These are phyloP conservation scores for Rosa persica DNA, from an alignment of 306 rosid species.

Conservation along the genomic window DNA sequence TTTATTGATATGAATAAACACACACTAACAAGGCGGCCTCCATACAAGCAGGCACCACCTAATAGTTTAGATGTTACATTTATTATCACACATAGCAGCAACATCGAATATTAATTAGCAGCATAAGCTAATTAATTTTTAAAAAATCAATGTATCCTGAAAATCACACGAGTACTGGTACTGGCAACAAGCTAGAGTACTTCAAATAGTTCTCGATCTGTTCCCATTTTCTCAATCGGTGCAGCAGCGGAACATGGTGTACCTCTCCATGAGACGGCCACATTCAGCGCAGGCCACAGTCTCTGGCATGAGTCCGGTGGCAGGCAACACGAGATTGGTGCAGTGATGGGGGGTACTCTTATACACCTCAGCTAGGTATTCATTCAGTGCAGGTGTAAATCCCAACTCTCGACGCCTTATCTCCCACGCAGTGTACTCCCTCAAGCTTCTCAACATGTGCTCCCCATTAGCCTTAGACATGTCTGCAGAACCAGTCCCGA, in stretches of 20 bases:
- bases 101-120: neutral
- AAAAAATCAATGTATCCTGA: neutral
- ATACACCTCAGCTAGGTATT: constrained; percentile 20
- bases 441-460: constrained; percentile 19
- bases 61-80: neutral
- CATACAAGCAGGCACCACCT: neutral
- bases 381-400: constrained; percentile 34
- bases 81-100: neutral
- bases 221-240: constrained; percentile 18
- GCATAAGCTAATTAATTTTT: neutral
- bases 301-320: constrained; percentile 33
- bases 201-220: neutral
- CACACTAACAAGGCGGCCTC: neutral
- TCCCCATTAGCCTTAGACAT: constrained; percentile 27
- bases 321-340: constrained; percentile 34
- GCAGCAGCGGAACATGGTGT: constrained; percentile 38
- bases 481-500: constrained; percentile 19
- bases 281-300: constrained; percentile 35
- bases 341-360: constrained; percentile 30
- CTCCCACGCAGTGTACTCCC: constrained; percentile 26
- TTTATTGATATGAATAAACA: neutral
- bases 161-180: neutral
- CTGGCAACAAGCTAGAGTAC: neutral
- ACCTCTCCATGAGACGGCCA: constrained; percentile 33
- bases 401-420: constrained; percentile 11